Conservation (phyloP, 2,329 filamentous ascomycete species). For the Emmonsiellopsis sp. region DNA sequence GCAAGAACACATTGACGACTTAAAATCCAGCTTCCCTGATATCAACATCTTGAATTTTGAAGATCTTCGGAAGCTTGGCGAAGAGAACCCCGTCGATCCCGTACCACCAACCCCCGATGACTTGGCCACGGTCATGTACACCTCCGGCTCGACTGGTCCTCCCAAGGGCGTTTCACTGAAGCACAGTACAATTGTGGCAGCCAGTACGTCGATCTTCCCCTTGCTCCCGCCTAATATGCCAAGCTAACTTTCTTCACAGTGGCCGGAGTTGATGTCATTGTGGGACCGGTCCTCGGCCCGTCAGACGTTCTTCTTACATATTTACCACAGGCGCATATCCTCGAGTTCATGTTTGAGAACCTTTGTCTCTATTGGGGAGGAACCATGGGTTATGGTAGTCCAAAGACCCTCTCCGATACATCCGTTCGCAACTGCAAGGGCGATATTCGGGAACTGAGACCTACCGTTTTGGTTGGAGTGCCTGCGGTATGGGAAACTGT, state of each 20-base stretch:
- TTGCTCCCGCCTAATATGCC: slow-evolving; percentile 1
- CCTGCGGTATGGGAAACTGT: slow-evolving; percentile 96
- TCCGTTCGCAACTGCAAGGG: slow-evolving; percentile 85
- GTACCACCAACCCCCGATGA: slow-evolving; percentile 63
- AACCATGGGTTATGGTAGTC: slow-evolving; percentile 80
- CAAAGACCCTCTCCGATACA: slow-evolving; percentile 75
- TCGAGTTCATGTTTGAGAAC: slow-evolving; percentile 95
- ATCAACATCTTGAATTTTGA: slow-evolving; percentile 44
- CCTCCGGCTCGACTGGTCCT: slow-evolving; percentile 74
- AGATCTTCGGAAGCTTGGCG: slow-evolving; percentile 41
- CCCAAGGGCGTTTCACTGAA: slow-evolving; percentile 78
- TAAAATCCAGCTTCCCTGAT: slow-evolving; percentile 42
- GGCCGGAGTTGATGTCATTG: slow-evolving; percentile 68
- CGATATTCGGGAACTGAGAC: slow-evolving; percentile 85
- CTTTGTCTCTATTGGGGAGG: slow-evolving; percentile 80
- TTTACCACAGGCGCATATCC: slow-evolving; percentile 87
- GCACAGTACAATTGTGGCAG: slow-evolving; percentile 70
- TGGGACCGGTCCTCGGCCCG: slow-evolving; percentile 68
- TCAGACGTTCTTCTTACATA: slow-evolving; percentile 80
- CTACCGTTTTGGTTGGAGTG: slow-evolving; percentile 86
- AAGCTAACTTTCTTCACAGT: slow-evolving; percentile 38
- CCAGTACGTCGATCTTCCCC: slow-evolving; percentile 44
- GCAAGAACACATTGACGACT: slow-evolving; percentile 40
- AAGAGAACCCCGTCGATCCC: slow-evolving; percentile 59
- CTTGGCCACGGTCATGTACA: slow-evolving; percentile 66